Percentiles rank a stretch among this genome's conserved stretches.
Evolutionary conservation across 2,329 filamentous ascomycete species (phyloP).

Genomic region (Fusarium floridanum): DNA sequence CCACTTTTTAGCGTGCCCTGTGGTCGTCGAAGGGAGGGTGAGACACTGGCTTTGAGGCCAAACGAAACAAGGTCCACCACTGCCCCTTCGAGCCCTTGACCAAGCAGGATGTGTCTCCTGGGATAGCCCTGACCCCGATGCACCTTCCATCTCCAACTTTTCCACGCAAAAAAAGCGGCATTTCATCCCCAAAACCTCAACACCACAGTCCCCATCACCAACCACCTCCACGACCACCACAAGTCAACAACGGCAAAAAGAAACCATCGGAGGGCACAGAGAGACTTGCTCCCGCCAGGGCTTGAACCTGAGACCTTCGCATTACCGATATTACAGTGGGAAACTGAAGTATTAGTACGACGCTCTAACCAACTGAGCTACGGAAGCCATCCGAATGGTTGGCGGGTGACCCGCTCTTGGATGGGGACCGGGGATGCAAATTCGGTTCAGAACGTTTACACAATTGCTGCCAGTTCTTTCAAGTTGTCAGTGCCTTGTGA

Average conservation of each 20-base stretch:
- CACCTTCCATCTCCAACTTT: not conserved
- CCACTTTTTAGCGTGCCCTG: not conserved
- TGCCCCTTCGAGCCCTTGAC: not conserved
- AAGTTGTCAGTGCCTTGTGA: not conserved
- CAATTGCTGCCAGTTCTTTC: not conserved
- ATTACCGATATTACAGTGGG: not conserved
- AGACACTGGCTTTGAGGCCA: not conserved
- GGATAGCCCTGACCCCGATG: not conserved
- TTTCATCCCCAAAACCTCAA: not conserved
- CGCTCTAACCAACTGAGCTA: slow-evolving; percentile 5
- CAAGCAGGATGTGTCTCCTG: not conserved
- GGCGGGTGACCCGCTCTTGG: not conserved
- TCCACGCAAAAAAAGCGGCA: not conserved
- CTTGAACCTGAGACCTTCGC: not conserved
- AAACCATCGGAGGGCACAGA: not conserved
- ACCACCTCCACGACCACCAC: not conserved
- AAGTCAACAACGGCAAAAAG: not conserved
- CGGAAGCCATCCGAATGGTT: not conserved
- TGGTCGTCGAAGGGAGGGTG: not conserved
- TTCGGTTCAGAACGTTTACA: not conserved
- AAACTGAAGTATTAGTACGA: slow-evolving; percentile 1
- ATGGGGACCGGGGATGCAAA: not conserved
- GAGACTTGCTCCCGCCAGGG: not conserved
- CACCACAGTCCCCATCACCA: not conserved
- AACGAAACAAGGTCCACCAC: not conserved